Evolutionary conservation across 495 filamentous ascomycete species (phyloP).

Genomic region (Parmelia sp.): DNA sequence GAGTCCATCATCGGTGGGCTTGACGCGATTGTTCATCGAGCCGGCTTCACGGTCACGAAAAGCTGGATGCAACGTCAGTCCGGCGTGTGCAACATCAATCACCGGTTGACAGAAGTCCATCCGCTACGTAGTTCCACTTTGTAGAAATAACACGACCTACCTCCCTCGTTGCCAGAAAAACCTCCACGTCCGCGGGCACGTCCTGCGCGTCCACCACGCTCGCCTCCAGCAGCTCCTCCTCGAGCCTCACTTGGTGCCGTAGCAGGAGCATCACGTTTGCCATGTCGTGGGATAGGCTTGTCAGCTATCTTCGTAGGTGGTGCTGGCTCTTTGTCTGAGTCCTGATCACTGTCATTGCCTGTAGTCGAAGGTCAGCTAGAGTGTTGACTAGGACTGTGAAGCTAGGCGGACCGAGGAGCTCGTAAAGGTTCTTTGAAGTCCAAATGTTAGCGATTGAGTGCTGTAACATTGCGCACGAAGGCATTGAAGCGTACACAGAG

Average conservation of each 20-base stretch:
- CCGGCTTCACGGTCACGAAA: conserved; percentile 89
- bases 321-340: conserved; percentile 66
- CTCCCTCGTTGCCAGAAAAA: conserved; percentile 70
- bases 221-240: conserved; percentile 40
- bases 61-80: conserved; percentile 45
- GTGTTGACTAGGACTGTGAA: conserved; percentile 13
- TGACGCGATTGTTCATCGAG: conserved; percentile 71
- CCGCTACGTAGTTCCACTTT: conserved; percentile 22
- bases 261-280: conserved; percentile 84
- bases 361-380: conserved; percentile 27
- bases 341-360: conserved; percentile 89
- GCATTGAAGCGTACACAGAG: neutral
- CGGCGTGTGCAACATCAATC: neutral
- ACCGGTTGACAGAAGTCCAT: conserved; percentile 6
- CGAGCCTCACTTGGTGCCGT: conserved; percentile 51
- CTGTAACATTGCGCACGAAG: neutral
- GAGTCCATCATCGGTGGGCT: conserved; percentile 64
- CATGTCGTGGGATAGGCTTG: conserved; percentile 66
- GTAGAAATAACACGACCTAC: conserved; percentile 39
- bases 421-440: conserved; percentile 66
- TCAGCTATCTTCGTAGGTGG: conserved; percentile 82
- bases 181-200: conserved; percentile 40
- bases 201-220: conserved; percentile 44
- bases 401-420: conserved; percentile 71
- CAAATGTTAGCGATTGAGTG: conserved; percentile 31